These are phyloP conservation scores for Erysimum cheiranthoides DNA, from an alignment of 345 rosid genomes.

Conservation along the genomic window DNA sequence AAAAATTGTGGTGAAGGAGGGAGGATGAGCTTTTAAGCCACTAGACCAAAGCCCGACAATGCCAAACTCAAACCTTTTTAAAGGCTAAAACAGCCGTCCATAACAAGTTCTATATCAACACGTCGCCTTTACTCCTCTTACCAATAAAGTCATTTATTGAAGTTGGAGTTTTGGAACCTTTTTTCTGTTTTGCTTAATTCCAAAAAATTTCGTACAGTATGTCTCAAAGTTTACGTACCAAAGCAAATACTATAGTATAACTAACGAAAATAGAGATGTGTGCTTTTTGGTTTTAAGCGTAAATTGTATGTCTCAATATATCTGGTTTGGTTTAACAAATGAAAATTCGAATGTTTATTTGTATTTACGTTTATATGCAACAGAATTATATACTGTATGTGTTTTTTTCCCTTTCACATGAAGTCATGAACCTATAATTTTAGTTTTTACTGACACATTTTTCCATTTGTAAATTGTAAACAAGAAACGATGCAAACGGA, in stretches of 20 bases:
- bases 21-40: constrained; percentile 17
- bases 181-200: constrained; percentile 20
- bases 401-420: background rate
- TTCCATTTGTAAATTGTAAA: background rate
- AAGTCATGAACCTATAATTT: background rate
- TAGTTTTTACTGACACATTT: background rate
- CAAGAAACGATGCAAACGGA: background rate
- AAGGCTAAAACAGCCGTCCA: constrained; percentile 29
- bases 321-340: background rate
- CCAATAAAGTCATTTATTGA: constrained; percentile 3
- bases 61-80: constrained; percentile 38
- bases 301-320: background rate
- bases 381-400: background rate
- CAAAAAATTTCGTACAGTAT: background rate
- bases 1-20: constrained; percentile 31
- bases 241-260: background rate
- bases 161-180: background rate
- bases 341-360: background rate
- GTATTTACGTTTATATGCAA: background rate
- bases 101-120: constrained; percentile 27
- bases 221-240: constrained; percentile 1
- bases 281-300: no score
- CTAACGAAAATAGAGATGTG: no score
- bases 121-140: constrained; percentile 38
- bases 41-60: constrained; percentile 34